Conservation (phyloP, 2,329 filamentous ascomycete species). For the Colletotrichum cuscutae region DNA sequence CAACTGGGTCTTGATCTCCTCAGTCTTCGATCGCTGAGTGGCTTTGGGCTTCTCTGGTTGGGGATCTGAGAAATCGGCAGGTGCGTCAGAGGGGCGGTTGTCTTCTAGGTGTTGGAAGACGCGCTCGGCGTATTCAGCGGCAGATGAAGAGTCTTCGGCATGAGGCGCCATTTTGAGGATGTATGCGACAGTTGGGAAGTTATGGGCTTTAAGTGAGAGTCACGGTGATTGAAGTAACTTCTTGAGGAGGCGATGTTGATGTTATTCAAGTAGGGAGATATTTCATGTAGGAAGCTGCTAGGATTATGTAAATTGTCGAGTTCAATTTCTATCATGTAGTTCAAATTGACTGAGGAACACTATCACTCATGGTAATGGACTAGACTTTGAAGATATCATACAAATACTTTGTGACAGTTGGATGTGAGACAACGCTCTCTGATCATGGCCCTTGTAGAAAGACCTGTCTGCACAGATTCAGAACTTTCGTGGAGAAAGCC, state of each 20-base stretch:
- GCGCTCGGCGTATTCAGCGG: neutral
- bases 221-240: too few species aligned
- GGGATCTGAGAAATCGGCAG: neutral
- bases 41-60: neutral
- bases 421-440: neutral
- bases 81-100: neutral
- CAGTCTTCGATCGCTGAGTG: neutral
- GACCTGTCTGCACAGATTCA: neutral
- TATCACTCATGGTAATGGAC: neutral
- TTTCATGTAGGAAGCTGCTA: too few species aligned
- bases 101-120: slow-evolving; percentile 1
- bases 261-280: neutral
- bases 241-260: neutral
- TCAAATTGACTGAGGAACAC: neutral
- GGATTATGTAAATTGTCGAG: neutral
- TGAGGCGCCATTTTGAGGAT: neutral
- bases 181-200: neutral
- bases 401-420: neutral
- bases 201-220: neutral
- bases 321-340: neutral
- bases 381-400: neutral
- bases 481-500: neutral
- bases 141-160: neutral
- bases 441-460: neutral
- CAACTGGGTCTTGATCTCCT: neutral